Conservation (phyloP, 345 rosid genomes). For the Arabis alpina region DNA sequence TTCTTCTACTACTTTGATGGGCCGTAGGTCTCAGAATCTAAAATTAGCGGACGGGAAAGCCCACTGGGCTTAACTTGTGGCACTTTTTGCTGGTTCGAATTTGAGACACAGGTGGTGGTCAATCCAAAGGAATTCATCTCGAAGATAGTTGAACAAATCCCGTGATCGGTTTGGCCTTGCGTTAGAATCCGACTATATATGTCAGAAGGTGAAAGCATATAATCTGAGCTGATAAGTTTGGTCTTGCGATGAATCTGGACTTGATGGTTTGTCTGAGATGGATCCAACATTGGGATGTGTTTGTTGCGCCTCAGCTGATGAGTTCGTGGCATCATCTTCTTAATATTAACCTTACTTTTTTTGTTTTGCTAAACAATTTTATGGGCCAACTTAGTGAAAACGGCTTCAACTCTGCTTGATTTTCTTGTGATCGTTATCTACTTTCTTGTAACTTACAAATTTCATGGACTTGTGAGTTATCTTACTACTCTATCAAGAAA, state of each 20-base stretch:
- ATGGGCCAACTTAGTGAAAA: neutral
- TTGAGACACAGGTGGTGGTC: no score
- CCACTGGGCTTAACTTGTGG: neutral
- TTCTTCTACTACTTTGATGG: slow-evolving; percentile 3
- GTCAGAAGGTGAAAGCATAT: neutral
- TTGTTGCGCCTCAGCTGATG: slow-evolving; percentile 6
- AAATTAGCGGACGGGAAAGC: neutral
- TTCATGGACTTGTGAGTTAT: neutral
- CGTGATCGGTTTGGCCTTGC: neutral
- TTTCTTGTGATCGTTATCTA: slow-evolving; percentile 14
- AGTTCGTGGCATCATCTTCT: slow-evolving; percentile 4
- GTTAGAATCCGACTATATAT: neutral
- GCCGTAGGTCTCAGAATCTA: slow-evolving; percentile 1
- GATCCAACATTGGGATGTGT: slow-evolving; percentile 14
- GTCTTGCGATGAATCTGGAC: slow-evolving; percentile 9
- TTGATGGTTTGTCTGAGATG: neutral
- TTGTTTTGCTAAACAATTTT: neutral
- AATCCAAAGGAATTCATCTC: no score
- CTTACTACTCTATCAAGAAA: no score
- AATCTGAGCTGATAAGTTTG: neutral
- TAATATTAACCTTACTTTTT: neutral
- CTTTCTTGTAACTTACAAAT: neutral
- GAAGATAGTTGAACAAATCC: neutral
- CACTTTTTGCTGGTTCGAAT: no score
- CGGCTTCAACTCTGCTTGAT: neutral